Evolutionary conservation across 2,329 filamentous ascomycete species (phyloP).

Genomic region (Nannizziopsis barbatae): DNA sequence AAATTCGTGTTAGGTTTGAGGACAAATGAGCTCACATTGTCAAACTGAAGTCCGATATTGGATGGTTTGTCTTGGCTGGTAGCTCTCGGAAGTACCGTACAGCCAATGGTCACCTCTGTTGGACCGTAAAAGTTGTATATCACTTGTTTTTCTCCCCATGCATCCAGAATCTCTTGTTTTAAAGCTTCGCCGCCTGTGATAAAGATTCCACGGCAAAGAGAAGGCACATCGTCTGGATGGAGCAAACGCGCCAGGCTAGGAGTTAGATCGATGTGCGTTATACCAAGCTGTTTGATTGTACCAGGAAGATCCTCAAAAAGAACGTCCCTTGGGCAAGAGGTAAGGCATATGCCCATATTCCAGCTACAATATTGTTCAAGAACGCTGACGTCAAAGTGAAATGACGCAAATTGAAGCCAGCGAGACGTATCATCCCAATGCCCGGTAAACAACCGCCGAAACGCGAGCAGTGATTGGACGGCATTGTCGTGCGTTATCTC

Average conservation of each 20-base stretch:
- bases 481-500: slow-evolving; percentile 80
- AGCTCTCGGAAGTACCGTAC: slow-evolving; percentile 79
- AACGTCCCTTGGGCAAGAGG: slow-evolving; percentile 69
- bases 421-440: slow-evolving; percentile 64
- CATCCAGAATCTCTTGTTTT: slow-evolving; percentile 77
- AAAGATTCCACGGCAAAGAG: slow-evolving; percentile 70
- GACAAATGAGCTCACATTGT: slow-evolving; percentile 77
- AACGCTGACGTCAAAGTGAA: slow-evolving; percentile 90
- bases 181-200: slow-evolving; percentile 85
- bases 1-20: slow-evolving; percentile 56
- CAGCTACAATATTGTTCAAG: slow-evolving; percentile 94
- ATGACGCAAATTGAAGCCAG: slow-evolving; percentile 87
- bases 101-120: slow-evolving; percentile 85
- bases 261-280: slow-evolving; percentile 87
- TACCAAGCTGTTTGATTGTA: slow-evolving; percentile 58
- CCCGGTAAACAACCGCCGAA: slow-evolving; percentile 62
- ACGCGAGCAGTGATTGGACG: slow-evolving; percentile 80
- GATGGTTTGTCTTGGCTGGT: slow-evolving; percentile 65
- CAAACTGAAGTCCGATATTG: slow-evolving; percentile 78
- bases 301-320: slow-evolving; percentile 72
- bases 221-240: slow-evolving; percentile 69
- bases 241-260: slow-evolving; percentile 73
- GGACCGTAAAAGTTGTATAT: slow-evolving; percentile 92
- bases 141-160: slow-evolving; percentile 66
- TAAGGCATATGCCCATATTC: slow-evolving; percentile 77